Evolutionary conservation across 371 early-diverging fungal genomes (phyloP).

Genomic region (Circinella minor): DNA sequence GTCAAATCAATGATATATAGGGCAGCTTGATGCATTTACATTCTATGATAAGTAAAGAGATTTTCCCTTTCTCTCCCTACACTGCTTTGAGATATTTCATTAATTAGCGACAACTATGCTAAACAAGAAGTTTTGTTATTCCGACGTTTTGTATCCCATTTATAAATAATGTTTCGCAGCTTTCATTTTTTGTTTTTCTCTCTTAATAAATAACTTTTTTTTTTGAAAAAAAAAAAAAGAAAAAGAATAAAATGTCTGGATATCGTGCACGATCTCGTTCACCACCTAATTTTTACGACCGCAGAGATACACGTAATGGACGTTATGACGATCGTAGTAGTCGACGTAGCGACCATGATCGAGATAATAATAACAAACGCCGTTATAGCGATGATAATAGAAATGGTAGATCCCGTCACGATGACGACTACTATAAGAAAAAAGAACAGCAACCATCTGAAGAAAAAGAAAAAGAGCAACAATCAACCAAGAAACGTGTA

Average conservation of each 20-base stretch:
- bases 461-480: conserved; percentile 15
- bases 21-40: too few species aligned
- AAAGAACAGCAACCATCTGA: neutral
- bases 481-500: conserved; percentile 46
- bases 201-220: too few species aligned
- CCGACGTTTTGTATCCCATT: too few species aligned
- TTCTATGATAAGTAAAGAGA: too few species aligned
- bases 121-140: too few species aligned
- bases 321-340: neutral
- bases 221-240: too few species aligned
- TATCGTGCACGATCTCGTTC: conserved; percentile 6
- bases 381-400: neutral
- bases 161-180: too few species aligned
- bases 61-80: too few species aligned
- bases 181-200: too few species aligned
- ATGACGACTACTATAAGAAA: neutral
- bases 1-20: too few species aligned
- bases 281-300: neutral
- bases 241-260: neutral
- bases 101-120: too few species aligned
- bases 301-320: neutral
- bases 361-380: neutral
- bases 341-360: conserved; percentile 4
- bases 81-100: too few species aligned
- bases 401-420: neutral